Base-by-base conservation (phyloP, 1,284 basidiomycete genomes). In the Apiotrichum akiyoshidainum region DNA sequence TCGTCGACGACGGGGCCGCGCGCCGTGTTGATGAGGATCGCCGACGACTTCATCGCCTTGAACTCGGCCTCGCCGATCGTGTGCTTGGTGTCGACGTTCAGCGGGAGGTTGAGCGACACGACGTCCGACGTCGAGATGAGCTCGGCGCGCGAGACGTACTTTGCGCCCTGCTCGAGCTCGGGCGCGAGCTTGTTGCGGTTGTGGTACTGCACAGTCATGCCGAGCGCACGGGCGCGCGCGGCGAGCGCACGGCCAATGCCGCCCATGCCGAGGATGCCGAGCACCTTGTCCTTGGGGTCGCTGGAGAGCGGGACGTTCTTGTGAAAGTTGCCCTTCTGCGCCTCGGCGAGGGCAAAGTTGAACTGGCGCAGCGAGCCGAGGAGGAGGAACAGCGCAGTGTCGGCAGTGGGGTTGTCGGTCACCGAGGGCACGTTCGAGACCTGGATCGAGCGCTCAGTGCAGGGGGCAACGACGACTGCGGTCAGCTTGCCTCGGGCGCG, bases 371-470 rank as follows among this genome's bases (percentile, higher is more conserved):
- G 74, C 17, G 86, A 82, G 17, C 89, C 88, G 61, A 93, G 83
- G 59, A 92, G 76, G 46, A 93, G 85, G 74, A 89, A 93, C 26
- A 92, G 78, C 0, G 87, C 90, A 0, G 90, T 91, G 4, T 89
- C 91, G 1, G 91, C 91, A 0, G 91, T 92, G 3, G 87, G 89
- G 63, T 91, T 89, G 76, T 94, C 87, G 51, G 92, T 90, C 1
- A 89, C 89, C 2, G 86, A 85, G 1, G 90, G 64, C 88, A 91
- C 92, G 68, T 93, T 91, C 13, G 89, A 90, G 13, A 92, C 84
- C 52, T 77, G 81, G 65, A 92, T 90, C 17, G 87, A 87, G 71
- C 82, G 82, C 17, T 81, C 82, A 68, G 84, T 87, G 76, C 87
- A 89, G 3, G 86, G 86, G 2, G 76, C 71, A 7, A 91, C 84